These are phyloP conservation scores for Trichoderma breve DNA, from an alignment of 2,329 filamentous ascomycete genomes.

Conservation along the genomic window DNA sequence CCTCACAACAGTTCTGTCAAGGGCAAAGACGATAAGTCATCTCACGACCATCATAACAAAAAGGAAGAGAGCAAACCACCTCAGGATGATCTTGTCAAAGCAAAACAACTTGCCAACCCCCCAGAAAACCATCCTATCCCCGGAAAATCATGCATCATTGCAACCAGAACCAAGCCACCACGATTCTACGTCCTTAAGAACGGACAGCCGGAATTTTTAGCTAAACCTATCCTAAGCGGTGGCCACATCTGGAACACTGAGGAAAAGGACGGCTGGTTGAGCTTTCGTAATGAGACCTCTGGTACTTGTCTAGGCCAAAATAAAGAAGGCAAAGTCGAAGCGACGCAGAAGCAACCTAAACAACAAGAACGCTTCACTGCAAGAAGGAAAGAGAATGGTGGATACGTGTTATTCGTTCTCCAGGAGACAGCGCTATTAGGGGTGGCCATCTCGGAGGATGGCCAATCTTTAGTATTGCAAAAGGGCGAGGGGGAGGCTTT, in stretches of 20 bases:
- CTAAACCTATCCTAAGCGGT: background rate
- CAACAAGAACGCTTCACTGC: accelerated
- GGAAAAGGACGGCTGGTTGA: background rate
- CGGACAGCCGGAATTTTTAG: too few species aligned
- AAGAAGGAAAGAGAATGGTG: background rate
- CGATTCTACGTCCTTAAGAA: too few species aligned
- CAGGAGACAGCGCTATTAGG: accelerated
- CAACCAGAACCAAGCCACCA: background rate
- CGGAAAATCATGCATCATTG: background rate
- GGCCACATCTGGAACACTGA: background rate
- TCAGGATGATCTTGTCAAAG: background rate
- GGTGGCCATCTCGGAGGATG: background rate
- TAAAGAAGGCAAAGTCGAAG: background rate
- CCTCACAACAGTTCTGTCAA: too few species aligned
- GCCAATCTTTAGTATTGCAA: background rate
- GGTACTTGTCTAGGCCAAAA: background rate
- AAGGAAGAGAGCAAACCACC: background rate
- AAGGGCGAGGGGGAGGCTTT: background rate
- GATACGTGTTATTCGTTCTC: background rate
- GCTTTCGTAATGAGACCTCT: background rate
- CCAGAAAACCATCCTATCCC: background rate
- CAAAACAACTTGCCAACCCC: background rate
- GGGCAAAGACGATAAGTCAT: too few species aligned
- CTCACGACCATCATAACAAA: background rate
- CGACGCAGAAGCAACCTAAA: background rate